Evolutionary conservation across 1,284 basidiomycete genomes (phyloP).

Genomic region (Rhodotorula sp.): DNA sequence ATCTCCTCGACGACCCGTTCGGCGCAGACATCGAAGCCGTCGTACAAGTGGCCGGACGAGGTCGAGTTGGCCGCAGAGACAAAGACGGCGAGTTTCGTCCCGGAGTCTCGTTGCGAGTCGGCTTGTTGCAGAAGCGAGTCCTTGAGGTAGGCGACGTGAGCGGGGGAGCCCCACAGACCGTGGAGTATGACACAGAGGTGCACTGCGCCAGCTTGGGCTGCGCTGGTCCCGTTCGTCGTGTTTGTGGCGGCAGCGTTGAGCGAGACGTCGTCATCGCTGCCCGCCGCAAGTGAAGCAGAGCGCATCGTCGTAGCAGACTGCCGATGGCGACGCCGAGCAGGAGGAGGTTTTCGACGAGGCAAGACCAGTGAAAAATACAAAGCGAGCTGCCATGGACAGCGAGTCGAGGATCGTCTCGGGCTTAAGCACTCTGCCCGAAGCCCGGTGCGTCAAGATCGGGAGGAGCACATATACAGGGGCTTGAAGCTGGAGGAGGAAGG

Average conservation of each 20-base stretch:
- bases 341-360: too few species aligned
- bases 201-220: neutral
- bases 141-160: constrained; percentile 35
- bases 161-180: constrained; percentile 37
- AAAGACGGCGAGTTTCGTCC: constrained; percentile 23
- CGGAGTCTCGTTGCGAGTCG: neutral
- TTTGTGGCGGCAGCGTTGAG: too few species aligned
- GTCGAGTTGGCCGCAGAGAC: constrained; percentile 55
- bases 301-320: too few species aligned
- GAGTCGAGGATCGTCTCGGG: too few species aligned
- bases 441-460: too few species aligned
- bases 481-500: too few species aligned
- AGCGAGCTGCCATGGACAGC: too few species aligned
- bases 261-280: neutral
- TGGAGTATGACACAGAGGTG: constrained; percentile 14
- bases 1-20: constrained; percentile 68
- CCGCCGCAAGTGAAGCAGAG: too few species aligned
- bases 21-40: constrained; percentile 66
- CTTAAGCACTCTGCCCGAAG: too few species aligned
- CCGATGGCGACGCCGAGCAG: too few species aligned
- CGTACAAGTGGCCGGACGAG: constrained; percentile 58
- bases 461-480: too few species aligned
- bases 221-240: neutral
- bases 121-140: constrained; percentile 14
- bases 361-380: too few species aligned